A percentile compares a stretch with the other conserved stretches of the same genome.
These are phyloP conservation scores for Fusarium drepaniforme DNA, from an alignment of 2,329 filamentous ascomycete species.

Conservation along the genomic window DNA sequence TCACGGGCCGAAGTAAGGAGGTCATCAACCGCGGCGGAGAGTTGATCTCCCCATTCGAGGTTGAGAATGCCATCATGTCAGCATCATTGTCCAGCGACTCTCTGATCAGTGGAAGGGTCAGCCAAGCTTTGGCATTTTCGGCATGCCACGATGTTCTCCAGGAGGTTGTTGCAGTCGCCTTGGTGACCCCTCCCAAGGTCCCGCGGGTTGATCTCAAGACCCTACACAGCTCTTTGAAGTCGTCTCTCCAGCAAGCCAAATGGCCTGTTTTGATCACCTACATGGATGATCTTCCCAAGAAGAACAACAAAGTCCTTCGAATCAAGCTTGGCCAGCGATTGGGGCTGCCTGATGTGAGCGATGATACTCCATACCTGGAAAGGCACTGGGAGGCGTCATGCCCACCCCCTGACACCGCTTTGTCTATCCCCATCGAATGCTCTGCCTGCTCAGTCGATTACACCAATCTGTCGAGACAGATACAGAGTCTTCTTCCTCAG, in stretches of 20 bases:
- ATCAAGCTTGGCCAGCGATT: slow-evolving; percentile 65
- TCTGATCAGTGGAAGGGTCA: slow-evolving; percentile 59
- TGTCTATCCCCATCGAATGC: slow-evolving; percentile 56
- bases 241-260: slow-evolving; percentile 64
- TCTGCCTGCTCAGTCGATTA: slow-evolving; percentile 50
- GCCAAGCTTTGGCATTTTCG: slow-evolving; percentile 66
- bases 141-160: slow-evolving; percentile 65
- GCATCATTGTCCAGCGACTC: slow-evolving; percentile 57
- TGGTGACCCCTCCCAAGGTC: slow-evolving; percentile 60
- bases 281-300: slow-evolving; percentile 67
- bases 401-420: slow-evolving; percentile 60
- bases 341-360: slow-evolving; percentile 56
- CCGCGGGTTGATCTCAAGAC: slow-evolving; percentile 60
- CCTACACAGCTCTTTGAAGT: slow-evolving; percentile 60
- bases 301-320: slow-evolving; percentile 69
- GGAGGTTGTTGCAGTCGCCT: slow-evolving; percentile 65
- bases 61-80: slow-evolving; percentile 67
- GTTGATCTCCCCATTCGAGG: slow-evolving; percentile 69
- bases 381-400: slow-evolving; percentile 65
- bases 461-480: slow-evolving; percentile 40
- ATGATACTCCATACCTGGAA: slow-evolving; percentile 56
- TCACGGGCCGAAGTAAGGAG: slow-evolving; percentile 68
- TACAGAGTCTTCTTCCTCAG: slow-evolving; percentile 30
- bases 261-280: slow-evolving; percentile 65
- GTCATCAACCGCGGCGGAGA: slow-evolving; percentile 70